Evolutionary conservation across 805 yeast genomes (phyloP).

Genomic region (Candida yuanshanica): DNA sequence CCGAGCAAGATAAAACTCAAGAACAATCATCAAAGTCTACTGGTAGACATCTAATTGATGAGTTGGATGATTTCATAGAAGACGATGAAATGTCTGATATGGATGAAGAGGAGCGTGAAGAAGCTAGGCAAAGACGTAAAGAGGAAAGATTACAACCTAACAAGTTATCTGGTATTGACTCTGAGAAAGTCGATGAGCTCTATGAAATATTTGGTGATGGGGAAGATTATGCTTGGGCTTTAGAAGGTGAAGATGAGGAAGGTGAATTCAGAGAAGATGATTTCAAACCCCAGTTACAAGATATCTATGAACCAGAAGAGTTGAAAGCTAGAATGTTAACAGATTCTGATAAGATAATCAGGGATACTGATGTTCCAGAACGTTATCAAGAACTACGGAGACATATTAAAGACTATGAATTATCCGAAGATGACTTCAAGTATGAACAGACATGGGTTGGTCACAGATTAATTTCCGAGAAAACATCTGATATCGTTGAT

Average conservation of each 20-base stretch:
- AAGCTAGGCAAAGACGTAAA: conserved; percentile 38
- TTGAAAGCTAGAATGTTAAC: conserved; percentile 87
- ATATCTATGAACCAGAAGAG: conserved; percentile 93
- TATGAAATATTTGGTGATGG: conserved; percentile 97
- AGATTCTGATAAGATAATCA: conserved; percentile 82
- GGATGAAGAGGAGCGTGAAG: conserved; percentile 54
- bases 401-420: conserved; percentile 59
- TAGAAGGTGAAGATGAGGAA: conserved; percentile 75
- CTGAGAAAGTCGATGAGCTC: conserved; percentile 87
- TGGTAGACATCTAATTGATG: conserved; percentile 51
- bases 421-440: conserved; percentile 61
- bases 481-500: conserved; percentile 28
- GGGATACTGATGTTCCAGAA: conserved; percentile 88
- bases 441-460: conserved; percentile 79
- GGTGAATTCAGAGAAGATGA: conserved; percentile 37
- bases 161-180: conserved; percentile 60
- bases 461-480: conserved; percentile 55
- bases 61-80: conserved; percentile 94
- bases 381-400: conserved; percentile 74
- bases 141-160: conserved; percentile 48
- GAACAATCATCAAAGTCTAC: conserved; percentile 13
- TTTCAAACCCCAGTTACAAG: conserved; percentile 55
- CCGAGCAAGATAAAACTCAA: conserved; percentile 28
- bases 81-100: conserved; percentile 95
- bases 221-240: conserved; percentile 95